phyloP scores from a whole-genome alignment of 2,329 filamentous ascomycete genomes.

The Botrytis fabae region DNA sequence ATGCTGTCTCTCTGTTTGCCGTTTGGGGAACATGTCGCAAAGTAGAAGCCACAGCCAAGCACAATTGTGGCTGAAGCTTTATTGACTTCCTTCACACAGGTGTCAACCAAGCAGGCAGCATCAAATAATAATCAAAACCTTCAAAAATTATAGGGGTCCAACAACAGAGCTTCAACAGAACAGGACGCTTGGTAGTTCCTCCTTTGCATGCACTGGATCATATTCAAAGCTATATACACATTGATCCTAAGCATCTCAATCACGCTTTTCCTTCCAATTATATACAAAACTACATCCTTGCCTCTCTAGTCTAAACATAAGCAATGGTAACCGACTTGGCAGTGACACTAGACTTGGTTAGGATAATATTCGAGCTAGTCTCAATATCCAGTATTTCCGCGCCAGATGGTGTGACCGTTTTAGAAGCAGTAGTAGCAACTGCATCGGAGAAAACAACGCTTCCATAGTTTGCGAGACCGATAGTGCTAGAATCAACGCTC shows the following conservation, averaged over 20 bases:
- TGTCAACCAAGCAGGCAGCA: neutral
- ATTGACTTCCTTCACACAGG: neutral
- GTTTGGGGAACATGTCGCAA: neutral
- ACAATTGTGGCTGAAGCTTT: neutral
- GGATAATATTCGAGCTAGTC: neutral
- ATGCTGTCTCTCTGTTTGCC: neutral
- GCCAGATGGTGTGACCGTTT: neutral
- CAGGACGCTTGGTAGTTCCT: neutral
- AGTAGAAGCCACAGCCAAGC: neutral
- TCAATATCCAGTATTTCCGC: conserved; percentile 2
- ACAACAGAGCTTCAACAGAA: neutral
- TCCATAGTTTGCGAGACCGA: conserved; percentile 49
- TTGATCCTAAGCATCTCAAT: neutral
- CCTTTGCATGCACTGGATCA: neutral
- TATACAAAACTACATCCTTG: neutral
- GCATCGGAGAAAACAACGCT: conserved; percentile 46
- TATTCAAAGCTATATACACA: neutral
- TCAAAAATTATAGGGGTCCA: neutral
- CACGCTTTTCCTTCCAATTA: neutral
- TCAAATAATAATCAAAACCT: neutral
- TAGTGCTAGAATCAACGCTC: conserved; percentile 40
- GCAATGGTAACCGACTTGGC: neutral
- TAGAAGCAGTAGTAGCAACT: conserved; percentile 10
- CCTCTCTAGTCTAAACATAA: neutral
- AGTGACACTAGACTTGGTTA: neutral